Conservation (phyloP, 2,329 filamentous ascomycete species). For the Colletotrichum sp. region DNA sequence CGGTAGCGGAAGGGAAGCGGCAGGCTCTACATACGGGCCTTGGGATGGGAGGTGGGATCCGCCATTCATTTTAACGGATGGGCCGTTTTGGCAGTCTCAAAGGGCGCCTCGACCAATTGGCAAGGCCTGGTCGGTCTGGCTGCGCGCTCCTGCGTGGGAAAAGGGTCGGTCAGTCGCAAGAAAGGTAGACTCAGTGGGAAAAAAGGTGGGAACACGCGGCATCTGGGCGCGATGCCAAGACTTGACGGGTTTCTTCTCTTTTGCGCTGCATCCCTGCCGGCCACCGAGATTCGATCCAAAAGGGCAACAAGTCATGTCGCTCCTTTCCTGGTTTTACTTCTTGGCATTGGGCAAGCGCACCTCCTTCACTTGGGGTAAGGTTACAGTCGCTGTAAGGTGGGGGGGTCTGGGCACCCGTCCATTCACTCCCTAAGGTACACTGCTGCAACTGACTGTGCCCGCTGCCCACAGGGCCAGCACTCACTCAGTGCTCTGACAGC, state of each 20-base stretch:
- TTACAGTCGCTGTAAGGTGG: not conserved
- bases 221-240: constrained; percentile 13
- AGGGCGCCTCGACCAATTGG: not conserved
- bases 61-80: constrained; percentile 19
- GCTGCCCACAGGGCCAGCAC: not conserved
- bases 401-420: not conserved
- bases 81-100: not conserved
- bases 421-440: not conserved
- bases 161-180: not conserved
- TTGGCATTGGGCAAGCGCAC: not conserved
- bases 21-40: not conserved
- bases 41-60: not conserved
- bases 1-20: not conserved
- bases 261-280: constrained; percentile 12
- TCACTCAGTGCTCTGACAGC: not conserved
- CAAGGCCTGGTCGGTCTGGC: not conserved
- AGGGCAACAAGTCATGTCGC: not conserved
- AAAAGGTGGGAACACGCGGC: constrained; percentile 14
- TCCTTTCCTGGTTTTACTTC: not conserved
- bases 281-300: not conserved
- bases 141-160: not conserved
- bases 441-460: not conserved
- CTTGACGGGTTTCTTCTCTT: constrained; percentile 12
- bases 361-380: not conserved
- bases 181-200: not conserved